Conservation (phyloP, 2,329 filamentous ascomycete species). For the Beauveria sp. region DNA sequence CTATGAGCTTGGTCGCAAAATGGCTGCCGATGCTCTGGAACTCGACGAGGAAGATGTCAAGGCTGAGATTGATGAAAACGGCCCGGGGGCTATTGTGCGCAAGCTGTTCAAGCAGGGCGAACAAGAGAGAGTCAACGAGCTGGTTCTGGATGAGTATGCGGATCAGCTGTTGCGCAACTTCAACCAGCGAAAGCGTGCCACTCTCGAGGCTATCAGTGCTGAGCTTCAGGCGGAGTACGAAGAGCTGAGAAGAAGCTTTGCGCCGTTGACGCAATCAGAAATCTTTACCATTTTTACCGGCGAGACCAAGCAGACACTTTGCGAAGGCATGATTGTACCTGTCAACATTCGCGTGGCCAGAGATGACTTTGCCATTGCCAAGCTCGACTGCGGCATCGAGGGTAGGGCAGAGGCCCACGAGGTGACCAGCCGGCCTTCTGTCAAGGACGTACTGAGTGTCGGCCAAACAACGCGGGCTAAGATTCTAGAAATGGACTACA, state of each 20-base stretch:
- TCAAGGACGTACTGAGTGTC: constrained; percentile 65
- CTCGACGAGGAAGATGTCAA: constrained; percentile 98
- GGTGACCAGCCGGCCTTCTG: constrained; percentile 63
- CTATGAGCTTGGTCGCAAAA: constrained; percentile 95
- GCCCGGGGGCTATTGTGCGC: constrained; percentile 81
- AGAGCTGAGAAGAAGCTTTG: constrained; percentile 79
- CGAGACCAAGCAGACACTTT: constrained; percentile 76
- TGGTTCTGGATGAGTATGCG: constrained; percentile 94
- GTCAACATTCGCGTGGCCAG: constrained; percentile 83
- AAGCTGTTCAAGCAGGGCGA: constrained; percentile 93
- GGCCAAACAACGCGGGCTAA: constrained; percentile 87
- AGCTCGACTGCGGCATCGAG: constrained; percentile 89
- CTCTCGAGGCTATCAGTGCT: constrained; percentile 89
- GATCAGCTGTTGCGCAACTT: constrained; percentile 91
- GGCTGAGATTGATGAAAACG: constrained; percentile 84
- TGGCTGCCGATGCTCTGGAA: constrained; percentile 94
- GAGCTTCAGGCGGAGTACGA: constrained; percentile 92
- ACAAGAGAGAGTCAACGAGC: constrained; percentile 90
- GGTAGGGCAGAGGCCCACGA: constrained; percentile 79
- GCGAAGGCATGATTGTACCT: constrained; percentile 86
- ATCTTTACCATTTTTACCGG: constrained; percentile 96
- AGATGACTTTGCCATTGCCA: constrained; percentile 87
- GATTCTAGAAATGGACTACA: constrained; percentile 79
- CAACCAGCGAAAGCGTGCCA: constrained; percentile 89
- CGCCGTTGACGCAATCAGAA: constrained; percentile 61